A percentile compares a stretch with the other conserved stretches of the same genome.
These are phyloP conservation scores for Paracamarosporium sp. DNA, from an alignment of 2,329 filamentous ascomycete species.

Conservation along the genomic window DNA sequence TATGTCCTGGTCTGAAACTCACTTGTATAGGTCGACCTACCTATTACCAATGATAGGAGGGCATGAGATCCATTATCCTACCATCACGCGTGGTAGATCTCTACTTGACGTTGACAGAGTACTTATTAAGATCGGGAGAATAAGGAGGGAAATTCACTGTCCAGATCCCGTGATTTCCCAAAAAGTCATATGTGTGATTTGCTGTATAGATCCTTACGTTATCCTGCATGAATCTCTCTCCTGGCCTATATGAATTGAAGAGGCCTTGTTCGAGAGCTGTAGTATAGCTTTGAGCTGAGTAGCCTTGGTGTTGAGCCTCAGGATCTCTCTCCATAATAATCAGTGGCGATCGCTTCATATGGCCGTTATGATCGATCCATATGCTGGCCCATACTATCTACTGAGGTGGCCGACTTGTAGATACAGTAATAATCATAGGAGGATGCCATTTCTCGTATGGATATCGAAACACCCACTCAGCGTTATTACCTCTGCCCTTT, in stretches of 20 bases:
- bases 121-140: slow-evolving; percentile 30
- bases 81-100: too few relatives aligned
- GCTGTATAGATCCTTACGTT: slow-evolving; percentile 29
- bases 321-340: slow-evolving; percentile 19
- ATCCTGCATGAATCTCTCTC: slow-evolving; percentile 24
- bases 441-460: not conserved
- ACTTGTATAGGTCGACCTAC: too few relatives aligned
- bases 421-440: not conserved
- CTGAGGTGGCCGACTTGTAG: not conserved
- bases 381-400: not conserved
- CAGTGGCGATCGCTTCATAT: slow-evolving; percentile 3
- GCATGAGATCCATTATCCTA: too few relatives aligned
- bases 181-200: slow-evolving; percentile 10
- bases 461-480: not conserved
- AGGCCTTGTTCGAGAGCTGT: slow-evolving; percentile 12
- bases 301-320: not conserved
- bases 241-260: not conserved
- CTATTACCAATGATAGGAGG: too few relatives aligned
- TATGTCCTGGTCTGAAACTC: too few relatives aligned
- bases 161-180: slow-evolving; percentile 17
- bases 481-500: not conserved
- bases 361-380: not conserved
- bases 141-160: slow-evolving; percentile 23
- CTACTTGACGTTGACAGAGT: too few relatives aligned
- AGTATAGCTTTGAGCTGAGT: slow-evolving; percentile 12